Conservation (phyloP, 257 asterid species). For the Przewalskia tangutica region DNA sequence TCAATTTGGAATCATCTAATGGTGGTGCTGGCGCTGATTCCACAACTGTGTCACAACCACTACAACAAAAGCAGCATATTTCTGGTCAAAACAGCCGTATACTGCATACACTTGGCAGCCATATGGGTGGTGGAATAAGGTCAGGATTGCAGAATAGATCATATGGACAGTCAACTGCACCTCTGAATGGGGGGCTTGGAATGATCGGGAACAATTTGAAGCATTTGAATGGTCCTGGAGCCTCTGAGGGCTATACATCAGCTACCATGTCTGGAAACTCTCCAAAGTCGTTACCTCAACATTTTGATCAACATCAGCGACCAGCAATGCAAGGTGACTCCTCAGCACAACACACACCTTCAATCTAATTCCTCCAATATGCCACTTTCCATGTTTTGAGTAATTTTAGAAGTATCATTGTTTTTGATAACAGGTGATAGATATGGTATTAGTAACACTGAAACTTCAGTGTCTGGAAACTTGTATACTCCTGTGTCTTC, state of each 20-base stretch:
- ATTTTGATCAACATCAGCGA: slow-evolving; percentile 61
- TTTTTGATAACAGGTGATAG: slow-evolving; percentile 57
- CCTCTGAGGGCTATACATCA: slow-evolving; percentile 48
- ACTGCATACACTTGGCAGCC: slow-evolving; percentile 75
- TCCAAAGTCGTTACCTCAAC: slow-evolving; percentile 39
- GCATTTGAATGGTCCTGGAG: slow-evolving; percentile 33
- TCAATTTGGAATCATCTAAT: slow-evolving; percentile 50
- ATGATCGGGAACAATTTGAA: slow-evolving; percentile 44
- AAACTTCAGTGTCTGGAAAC: slow-evolving; percentile 61
- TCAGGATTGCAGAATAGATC: slow-evolving; percentile 69
- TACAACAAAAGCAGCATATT: slow-evolving; percentile 65
- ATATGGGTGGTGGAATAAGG: slow-evolving; percentile 71
- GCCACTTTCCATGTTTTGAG: slow-evolving; percentile 3
- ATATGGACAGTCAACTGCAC: slow-evolving; percentile 53
- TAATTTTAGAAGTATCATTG: slow-evolving; percentile 7
- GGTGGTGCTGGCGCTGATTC: slow-evolving; percentile 53
- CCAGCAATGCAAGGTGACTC: slow-evolving; percentile 51
- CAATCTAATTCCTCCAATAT: neutral
- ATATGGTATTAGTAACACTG: slow-evolving; percentile 48
- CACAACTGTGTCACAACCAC: slow-evolving; percentile 45
- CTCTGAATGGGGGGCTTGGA: slow-evolving; percentile 60
- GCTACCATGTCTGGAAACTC: slow-evolving; percentile 48
- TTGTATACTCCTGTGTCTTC: slow-evolving; percentile 47
- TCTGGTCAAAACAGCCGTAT: slow-evolving; percentile 76
- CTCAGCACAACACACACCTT: neutral